phyloP scores from a whole-genome alignment of 106 monocot species.

The Triglochin maritima region DNA sequence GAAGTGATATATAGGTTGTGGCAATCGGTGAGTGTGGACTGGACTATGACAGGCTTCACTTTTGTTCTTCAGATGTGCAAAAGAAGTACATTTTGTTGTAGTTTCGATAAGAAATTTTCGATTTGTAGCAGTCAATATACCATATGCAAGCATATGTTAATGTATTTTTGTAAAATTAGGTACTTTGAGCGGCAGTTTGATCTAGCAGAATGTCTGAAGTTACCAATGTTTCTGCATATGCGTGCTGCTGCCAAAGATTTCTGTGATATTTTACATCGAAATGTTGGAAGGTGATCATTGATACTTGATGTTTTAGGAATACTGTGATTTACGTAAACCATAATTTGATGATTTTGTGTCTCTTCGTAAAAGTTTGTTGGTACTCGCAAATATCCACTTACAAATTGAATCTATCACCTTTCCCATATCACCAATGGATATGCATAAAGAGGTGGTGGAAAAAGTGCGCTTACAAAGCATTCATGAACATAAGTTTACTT shows the following conservation, averaged over 20 bases:
- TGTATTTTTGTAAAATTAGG: constrained; percentile 27
- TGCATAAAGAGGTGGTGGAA: too few relatives aligned
- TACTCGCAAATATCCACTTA: too few relatives aligned
- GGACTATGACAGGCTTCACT: constrained; percentile 97
- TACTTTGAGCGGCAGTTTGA: constrained; percentile 96
- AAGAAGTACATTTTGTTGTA: constrained; percentile 47
- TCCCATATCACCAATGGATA: too few relatives aligned
- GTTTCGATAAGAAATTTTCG: background rate
- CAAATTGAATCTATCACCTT: too few relatives aligned
- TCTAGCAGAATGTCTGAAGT: constrained; percentile 67
- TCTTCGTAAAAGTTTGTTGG: too few relatives aligned
- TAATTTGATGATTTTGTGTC: background rate
- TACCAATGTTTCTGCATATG: constrained; percentile 99
- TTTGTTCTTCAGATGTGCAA: constrained; percentile 80
- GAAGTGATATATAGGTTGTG: constrained; percentile 55
- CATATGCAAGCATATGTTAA: background rate
- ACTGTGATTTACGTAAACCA: background rate
- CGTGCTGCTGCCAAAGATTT: constrained; percentile 94
- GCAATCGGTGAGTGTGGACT: constrained; percentile 97
- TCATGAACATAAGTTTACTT: too few relatives aligned
- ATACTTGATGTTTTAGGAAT: background rate
- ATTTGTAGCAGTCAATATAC: background rate
- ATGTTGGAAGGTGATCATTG: constrained; percentile 43
- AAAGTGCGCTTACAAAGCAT: too few relatives aligned
- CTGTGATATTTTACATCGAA: constrained; percentile 60